Base-by-base conservation (phyloP, 2,329 filamentous ascomycete genomes). In the Dothistroma septosporum region DNA sequence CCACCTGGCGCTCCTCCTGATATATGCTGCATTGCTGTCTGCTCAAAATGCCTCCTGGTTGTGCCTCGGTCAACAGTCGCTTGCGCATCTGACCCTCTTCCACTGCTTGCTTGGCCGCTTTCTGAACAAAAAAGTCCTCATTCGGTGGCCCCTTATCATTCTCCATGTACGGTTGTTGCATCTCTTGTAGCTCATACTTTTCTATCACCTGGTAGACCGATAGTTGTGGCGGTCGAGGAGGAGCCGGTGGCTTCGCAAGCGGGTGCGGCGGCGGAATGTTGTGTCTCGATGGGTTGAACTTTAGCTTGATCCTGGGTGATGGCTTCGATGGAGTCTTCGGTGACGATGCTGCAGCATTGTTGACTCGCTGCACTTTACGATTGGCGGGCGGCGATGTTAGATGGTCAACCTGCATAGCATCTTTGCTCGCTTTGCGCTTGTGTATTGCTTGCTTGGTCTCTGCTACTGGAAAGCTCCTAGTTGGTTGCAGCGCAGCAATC, bases 11-110 rank as follows among this genome's bases (percentile, higher is more conserved):
- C 12, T 85, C 80, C 64, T 68, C 66, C 21, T 66, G 63, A 48
- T 65, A 72, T n/a, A 73, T 52, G 41, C 66, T 70, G 90, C 89
- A 19, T 19, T 63, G 81, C 61, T 86, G 85, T 57, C 82, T 78
- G 55, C 88, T 91, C 31, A 97, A 80, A 4, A 92, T 73, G 1
- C 91, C 91, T 16, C 92, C 92, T 5, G 87, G 84, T 69, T 90
- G 81, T 3, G 86, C 85, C 64, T 91, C 92, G 53, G 86, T 78
- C 66, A 92, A 85, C 31, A 76, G 87, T 83, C 58, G 88, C 84
- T 1, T 79, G 54, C 64, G 65, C 66, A 66, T 69, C 35, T 61
- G 64, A 56, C 61, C 69, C 53, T 74, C 72, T 28, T 69, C 68
- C 4, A 62, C 56, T 10, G 71, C 72, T 28, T 68, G 65, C 48